These are phyloP conservation scores for Annulohypoxylon truncatum DNA, from an alignment of 2,329 filamentous ascomycete species.

Conservation along the genomic window DNA sequence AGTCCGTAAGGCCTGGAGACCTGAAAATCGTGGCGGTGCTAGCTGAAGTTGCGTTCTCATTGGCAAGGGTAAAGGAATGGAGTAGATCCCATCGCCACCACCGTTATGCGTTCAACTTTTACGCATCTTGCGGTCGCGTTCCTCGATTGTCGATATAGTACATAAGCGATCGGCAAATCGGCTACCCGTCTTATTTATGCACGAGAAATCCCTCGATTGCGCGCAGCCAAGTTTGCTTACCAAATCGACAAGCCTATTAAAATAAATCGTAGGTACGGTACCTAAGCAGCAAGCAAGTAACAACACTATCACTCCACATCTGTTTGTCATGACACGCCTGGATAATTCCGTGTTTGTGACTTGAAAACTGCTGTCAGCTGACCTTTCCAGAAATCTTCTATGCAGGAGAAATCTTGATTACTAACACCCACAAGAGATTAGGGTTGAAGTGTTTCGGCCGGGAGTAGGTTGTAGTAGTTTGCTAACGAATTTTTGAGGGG, in stretches of 20 bases:
- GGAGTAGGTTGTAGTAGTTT: background rate
- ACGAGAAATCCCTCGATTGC: background rate
- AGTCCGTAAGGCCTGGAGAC: background rate
- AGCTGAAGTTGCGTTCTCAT: slow-evolving; percentile 7
- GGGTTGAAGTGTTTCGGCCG: background rate
- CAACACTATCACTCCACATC: background rate
- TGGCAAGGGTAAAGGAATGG: slow-evolving; percentile 13
- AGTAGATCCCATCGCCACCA: slow-evolving; percentile 26
- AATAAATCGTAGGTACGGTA: background rate
- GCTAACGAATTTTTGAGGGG: background rate
- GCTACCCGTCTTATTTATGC: background rate
- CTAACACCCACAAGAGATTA: background rate
- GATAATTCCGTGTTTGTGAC: background rate
- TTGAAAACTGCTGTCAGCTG: slow-evolving; percentile 1
- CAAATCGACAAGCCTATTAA: background rate
- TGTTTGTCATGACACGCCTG: background rate
- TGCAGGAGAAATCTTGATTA: background rate
- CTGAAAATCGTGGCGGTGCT: slow-evolving; percentile 35
- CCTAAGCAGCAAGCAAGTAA: background rate
- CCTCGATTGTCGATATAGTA: background rate
- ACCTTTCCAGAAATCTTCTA: slow-evolving; percentile 17
- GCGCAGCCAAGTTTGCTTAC: background rate
- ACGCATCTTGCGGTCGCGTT: slow-evolving; percentile 9
- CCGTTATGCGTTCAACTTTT: slow-evolving; percentile 1
- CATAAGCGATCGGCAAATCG: background rate